phyloP scores from a whole-genome alignment of 2,329 filamentous ascomycete species.

The Neofusicoccum sp. region DNA sequence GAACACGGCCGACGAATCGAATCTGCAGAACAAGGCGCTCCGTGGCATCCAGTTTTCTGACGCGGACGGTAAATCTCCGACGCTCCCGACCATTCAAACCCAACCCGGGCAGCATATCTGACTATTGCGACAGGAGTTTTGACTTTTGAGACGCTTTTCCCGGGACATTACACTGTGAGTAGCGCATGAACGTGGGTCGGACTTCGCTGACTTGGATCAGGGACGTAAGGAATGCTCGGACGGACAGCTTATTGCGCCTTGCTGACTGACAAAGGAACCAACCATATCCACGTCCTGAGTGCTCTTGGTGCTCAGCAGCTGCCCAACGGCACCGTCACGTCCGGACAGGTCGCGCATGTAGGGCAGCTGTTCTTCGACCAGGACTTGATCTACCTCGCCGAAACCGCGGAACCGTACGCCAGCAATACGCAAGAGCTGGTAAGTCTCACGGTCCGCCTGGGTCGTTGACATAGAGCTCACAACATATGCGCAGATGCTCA shows the following conservation, averaged over 20 bases:
- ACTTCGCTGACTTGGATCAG: too few relatives aligned
- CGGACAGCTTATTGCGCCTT: neutral
- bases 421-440: constrained; percentile 40
- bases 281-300: constrained; percentile 34
- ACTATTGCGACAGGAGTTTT: constrained; percentile 32
- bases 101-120: neutral
- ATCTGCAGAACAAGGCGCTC: constrained; percentile 41
- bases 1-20: constrained; percentile 32
- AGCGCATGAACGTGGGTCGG: too few relatives aligned
- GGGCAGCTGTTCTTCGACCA: constrained; percentile 67
- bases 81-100: neutral
- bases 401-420: constrained; percentile 45
- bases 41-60: constrained; percentile 51
- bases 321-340: constrained; percentile 51
- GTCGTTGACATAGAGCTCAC: neutral
- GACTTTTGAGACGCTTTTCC: constrained; percentile 49
- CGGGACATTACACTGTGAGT: constrained; percentile 28
- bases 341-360: constrained; percentile 50
- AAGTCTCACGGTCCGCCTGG: constrained; percentile 30
- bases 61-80: constrained; percentile 35
- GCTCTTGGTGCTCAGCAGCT: constrained; percentile 5
- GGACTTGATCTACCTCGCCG: constrained; percentile 53
- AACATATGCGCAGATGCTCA: constrained; percentile 26
- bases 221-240: neutral
- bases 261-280: constrained; percentile 30